These are phyloP conservation scores for Tetraselmis chui DNA, from an alignment of 139 green algal species.

Conservation along the genomic window DNA sequence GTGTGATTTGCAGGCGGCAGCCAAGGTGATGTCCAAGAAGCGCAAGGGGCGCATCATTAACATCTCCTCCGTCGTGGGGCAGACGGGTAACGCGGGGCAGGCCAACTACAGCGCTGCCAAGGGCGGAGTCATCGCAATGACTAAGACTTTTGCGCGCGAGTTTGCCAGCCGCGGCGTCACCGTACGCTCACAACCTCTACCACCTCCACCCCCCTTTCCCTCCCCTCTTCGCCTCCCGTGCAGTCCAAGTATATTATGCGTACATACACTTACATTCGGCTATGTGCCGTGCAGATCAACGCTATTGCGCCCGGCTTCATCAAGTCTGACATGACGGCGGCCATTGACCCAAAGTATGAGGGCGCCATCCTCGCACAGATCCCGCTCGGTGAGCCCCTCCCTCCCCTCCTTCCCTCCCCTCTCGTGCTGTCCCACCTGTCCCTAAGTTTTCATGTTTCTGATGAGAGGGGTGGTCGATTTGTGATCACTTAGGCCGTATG, in stretches of 20 bases:
- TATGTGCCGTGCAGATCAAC: slow-evolving; percentile 40
- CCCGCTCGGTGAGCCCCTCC: slow-evolving; percentile 56
- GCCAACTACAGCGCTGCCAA: slow-evolving; percentile 87
- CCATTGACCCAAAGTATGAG: slow-evolving; percentile 85
- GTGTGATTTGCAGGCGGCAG: slow-evolving; percentile 53
- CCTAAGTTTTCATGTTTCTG: no score
- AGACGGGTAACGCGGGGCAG: slow-evolving; percentile 87
- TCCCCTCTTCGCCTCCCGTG: no score
- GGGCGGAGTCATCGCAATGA: slow-evolving; percentile 81
- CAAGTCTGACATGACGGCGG: slow-evolving; percentile 74
- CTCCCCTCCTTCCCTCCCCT: not conserved
- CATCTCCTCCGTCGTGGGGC: slow-evolving; percentile 92
- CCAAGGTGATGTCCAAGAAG: slow-evolving; percentile 89
- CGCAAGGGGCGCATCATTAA: slow-evolving; percentile 91
- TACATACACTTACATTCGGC: not conserved
- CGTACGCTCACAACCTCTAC: slow-evolving; percentile 29
- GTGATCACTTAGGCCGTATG: slow-evolving; percentile 53
- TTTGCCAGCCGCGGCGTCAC: slow-evolving; percentile 68
- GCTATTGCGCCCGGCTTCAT: slow-evolving; percentile 87
- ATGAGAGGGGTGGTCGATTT: not conserved
- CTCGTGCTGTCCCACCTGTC: not conserved
- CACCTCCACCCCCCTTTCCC: slow-evolving; percentile 27
- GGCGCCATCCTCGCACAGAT: slow-evolving; percentile 74
- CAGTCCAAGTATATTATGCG: not conserved
- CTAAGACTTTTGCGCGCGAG: slow-evolving; percentile 66